Base-by-base conservation (phyloP, 257 asterid genomes). In the Capsicum baccatum region DNA sequence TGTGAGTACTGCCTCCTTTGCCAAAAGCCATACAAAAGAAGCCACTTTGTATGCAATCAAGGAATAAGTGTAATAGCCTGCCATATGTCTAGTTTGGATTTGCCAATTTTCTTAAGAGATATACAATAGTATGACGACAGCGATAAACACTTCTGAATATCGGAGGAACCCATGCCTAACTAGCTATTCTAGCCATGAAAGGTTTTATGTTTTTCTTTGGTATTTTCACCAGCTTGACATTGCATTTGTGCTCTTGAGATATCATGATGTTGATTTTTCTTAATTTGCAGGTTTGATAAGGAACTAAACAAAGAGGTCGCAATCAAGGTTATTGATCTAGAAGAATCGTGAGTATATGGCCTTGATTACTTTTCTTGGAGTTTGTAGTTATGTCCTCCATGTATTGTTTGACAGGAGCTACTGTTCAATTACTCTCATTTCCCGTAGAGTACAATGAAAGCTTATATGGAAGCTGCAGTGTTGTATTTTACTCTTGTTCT, bases 311-410 rank as follows among this genome's bases (percentile, higher is more conserved):
- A 92, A 91, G 98, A 90, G 85, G 98, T 97, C 79, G 99, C 99
- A 85, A 94, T 97, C 85, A 97, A 97, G 91, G 97, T 95, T 89
- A 97, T 97, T 85, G 99, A 97, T 90, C 94, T 97, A 71, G 99
- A 97, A 90, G 99, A 97, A 91, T 94, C 99, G 99, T 97, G 91
- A 95, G 99, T 95, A 79, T 16, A 63, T 19, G 54, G 52, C 64
- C 58, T 74, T 80, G 33, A 33, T 50, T 39, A 70, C 57, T 85
- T 81, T n/a, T 17, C 83, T 62, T 70, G n/a, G 63, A 59, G 80
- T 83, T 48, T 80, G 66, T 16, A 78, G 33, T 21, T 74, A 50
- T 50, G 62, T 21, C 57, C 81, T 50, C 47, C 44, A 12, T 50
- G 62, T 54, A 50, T 78, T 78, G 21, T 78, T 26, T 54, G 5